These are phyloP conservation scores for Lepidium africanum DNA, from an alignment of 345 rosid genomes.

Conservation along the genomic window DNA sequence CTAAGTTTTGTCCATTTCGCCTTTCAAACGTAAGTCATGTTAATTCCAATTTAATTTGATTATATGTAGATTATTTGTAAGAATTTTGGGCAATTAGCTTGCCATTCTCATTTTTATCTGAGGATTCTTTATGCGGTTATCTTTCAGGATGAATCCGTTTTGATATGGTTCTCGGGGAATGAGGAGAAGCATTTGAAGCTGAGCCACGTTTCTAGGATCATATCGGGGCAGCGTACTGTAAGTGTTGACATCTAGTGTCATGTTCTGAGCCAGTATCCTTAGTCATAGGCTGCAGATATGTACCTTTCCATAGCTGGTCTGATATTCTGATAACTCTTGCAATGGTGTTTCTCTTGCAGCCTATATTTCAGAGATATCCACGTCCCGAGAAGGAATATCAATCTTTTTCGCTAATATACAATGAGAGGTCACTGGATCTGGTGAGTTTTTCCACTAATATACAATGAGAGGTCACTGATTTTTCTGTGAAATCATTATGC, in stretches of 20 bases:
- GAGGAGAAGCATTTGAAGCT: slow-evolving; percentile 85
- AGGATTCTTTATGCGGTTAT: background rate
- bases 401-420: slow-evolving; percentile 92
- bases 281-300: background rate
- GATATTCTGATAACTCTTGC: slow-evolving; percentile 21
- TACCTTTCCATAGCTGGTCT: background rate
- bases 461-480: slow-evolving; percentile 77
- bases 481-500: background rate
- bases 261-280: background rate
- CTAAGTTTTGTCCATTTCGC: slow-evolving; percentile 96
- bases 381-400: slow-evolving; percentile 99
- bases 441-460: slow-evolving; percentile 65
- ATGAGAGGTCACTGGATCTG: slow-evolving; percentile 89
- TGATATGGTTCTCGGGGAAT: slow-evolving; percentile 96
- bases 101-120: background rate
- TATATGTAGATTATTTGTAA: background rate
- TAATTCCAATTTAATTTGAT: background rate
- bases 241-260: slow-evolving; percentile 26
- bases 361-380: slow-evolving; percentile 94
- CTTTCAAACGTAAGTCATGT: slow-evolving; percentile 82
- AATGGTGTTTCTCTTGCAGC: slow-evolving; percentile 44
- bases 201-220: slow-evolving; percentile 84
- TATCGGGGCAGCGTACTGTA: slow-evolving; percentile 98
- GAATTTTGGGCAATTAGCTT: background rate
- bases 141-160: slow-evolving; percentile 86